phyloP scores from a whole-genome alignment of 1,284 basidiomycete species.

The Microbotryum intermedium region DNA sequence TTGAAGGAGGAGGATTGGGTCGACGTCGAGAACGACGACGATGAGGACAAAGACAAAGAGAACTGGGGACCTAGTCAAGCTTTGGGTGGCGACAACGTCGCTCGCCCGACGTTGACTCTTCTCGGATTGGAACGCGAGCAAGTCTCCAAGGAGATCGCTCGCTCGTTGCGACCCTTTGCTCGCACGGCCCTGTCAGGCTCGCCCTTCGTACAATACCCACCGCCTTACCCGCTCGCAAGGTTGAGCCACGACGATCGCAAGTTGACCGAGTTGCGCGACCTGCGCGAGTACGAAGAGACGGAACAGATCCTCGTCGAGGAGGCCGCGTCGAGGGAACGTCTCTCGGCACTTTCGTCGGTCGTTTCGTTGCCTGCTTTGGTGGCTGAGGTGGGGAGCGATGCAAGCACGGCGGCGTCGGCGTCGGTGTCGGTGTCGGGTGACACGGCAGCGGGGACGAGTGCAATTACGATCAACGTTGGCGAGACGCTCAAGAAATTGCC shows the following conservation, averaged over 20 bases:
- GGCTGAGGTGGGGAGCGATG: not conserved
- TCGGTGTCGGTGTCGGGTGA: not conserved
- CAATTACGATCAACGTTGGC: slow-evolving; percentile 3
- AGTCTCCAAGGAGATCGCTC: slow-evolving; percentile 30
- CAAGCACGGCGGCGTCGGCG: not conserved
- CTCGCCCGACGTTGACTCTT: too few species aligned
- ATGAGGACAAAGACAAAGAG: not conserved
- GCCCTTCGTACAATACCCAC: slow-evolving; percentile 76
- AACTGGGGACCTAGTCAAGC: not conserved
- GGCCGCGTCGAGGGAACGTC: slow-evolving; percentile 11
- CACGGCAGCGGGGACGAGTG: slow-evolving; percentile 3
- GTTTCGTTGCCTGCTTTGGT: not conserved
- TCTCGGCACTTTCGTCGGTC: slow-evolving; percentile 5
- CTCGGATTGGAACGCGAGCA: slow-evolving; percentile 7
- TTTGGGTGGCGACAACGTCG: too few species aligned
- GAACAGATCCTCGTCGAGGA: slow-evolving; percentile 73
- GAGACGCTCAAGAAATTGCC: slow-evolving; percentile 3
- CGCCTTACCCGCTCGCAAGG: slow-evolving; percentile 71
- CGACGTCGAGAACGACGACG: too few species aligned
- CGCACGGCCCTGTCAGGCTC: slow-evolving; percentile 83
- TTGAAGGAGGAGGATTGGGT: too few species aligned
- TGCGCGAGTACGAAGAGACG: slow-evolving; percentile 62
- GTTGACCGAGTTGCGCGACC: slow-evolving; percentile 55
- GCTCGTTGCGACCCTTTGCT: slow-evolving; percentile 69
- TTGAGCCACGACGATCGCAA: slow-evolving; percentile 80